These are phyloP conservation scores for Carallia pectinifolia DNA, from an alignment of 345 rosid genomes.

Conservation along the genomic window DNA sequence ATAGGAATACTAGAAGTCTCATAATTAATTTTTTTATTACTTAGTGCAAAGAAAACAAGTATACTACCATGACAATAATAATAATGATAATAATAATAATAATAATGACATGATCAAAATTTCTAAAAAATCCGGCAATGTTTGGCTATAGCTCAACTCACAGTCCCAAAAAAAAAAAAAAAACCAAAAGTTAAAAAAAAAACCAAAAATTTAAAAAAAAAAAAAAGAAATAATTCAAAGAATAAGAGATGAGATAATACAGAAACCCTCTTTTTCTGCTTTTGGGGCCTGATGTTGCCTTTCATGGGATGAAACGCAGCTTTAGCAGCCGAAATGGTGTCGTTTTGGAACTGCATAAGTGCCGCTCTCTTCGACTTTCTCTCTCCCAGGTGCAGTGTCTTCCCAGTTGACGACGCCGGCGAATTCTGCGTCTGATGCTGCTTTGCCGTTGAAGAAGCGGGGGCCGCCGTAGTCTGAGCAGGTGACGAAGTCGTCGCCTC, in stretches of 20 bases:
- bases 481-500: conserved; percentile 34
- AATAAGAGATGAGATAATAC: too few species aligned
- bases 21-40: too few species aligned
- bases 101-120: too few species aligned
- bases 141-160: too few species aligned
- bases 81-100: too few species aligned
- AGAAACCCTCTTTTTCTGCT: conserved; percentile 59
- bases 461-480: conserved; percentile 31
- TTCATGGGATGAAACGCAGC: conserved; percentile 67
- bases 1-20: too few species aligned
- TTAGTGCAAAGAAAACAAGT: too few species aligned
- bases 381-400: conserved; percentile 53
- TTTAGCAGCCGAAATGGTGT: conserved; percentile 88
- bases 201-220: too few species aligned
- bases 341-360: conserved; percentile 88
- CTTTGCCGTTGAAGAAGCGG: conserved; percentile 31
- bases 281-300: conserved; percentile 67
- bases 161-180: not conserved
- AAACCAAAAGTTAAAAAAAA: not conserved
- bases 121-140: too few species aligned
- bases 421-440: conserved; percentile 21
- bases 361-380: conserved; percentile 79
- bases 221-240: not conserved
- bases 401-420: conserved; percentile 18
- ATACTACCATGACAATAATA: too few species aligned